A percentile compares a stretch with the other conserved stretches of the same genome.
These are phyloP conservation scores for Leishmania lainsoni DNA, from an alignment of 208 protist species.

Conservation along the genomic window DNA sequence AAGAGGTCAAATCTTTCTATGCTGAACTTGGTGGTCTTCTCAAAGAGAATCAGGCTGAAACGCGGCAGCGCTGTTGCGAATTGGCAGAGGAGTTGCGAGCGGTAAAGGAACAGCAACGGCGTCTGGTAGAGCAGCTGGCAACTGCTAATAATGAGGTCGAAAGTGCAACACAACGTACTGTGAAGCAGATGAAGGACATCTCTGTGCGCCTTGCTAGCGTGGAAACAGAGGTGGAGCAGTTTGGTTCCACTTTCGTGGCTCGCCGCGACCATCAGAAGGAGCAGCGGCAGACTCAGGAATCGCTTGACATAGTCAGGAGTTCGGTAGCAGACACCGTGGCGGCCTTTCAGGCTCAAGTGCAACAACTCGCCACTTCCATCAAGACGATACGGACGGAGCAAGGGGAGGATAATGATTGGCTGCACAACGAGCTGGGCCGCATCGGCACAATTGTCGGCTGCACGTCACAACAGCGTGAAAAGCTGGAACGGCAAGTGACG, in stretches of 20 bases:
- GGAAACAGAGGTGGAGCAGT: conserved; percentile 15
- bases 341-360: conserved; percentile 4
- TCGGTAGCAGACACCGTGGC: conserved; percentile 6
- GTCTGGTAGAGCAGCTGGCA: conserved; percentile 15
- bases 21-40: conserved; percentile 16
- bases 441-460: conserved; percentile 14
- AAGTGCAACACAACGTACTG: not conserved
- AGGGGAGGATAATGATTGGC: conserved; percentile 34
- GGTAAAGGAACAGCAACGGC: conserved; percentile 25
- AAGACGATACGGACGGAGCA: conserved; percentile 17
- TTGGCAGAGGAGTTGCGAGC: conserved; percentile 16
- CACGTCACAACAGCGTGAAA: conserved; percentile 25
- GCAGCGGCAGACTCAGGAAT: conserved; percentile 10
- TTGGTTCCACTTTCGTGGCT: not conserved
- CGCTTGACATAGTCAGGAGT: not conserved
- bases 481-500: conserved; percentile 28
- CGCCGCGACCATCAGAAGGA: conserved; percentile 16
- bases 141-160: conserved; percentile 2
- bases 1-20: conserved; percentile 21
- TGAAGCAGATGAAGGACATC: conserved; percentile 22
- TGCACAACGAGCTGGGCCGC: conserved; percentile 30
- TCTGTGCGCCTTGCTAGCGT: conserved; percentile 6
- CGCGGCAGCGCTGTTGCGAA: conserved; percentile 5
- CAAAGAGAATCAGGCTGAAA: conserved; percentile 4
- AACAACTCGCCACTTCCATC: conserved; percentile 3